Percentiles rank a stretch among this genome's conserved stretches.
These are phyloP conservation scores for Termitomyces sp. DNA, from an alignment of 768 basidiomycete species.

Conservation along the genomic window DNA sequence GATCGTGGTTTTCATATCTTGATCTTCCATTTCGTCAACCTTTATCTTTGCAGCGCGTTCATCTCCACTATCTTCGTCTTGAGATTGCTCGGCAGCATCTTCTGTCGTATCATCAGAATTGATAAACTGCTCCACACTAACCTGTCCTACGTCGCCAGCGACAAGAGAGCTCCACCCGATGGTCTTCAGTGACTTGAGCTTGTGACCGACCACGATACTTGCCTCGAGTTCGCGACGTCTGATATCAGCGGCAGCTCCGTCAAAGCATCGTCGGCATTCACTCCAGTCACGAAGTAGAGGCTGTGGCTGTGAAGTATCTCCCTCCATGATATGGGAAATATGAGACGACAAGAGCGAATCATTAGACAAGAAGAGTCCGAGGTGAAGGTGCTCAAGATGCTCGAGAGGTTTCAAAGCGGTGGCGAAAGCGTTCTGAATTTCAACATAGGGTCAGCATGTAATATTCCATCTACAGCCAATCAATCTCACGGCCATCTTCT, in stretches of 20 bases:
- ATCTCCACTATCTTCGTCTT: conserved; percentile 1
- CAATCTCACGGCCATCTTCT: conserved; percentile 50
- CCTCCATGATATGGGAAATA: conserved; percentile 37
- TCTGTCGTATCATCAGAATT: conserved; percentile 16
- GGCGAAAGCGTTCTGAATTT: conserved; percentile 38
- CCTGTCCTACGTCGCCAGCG: conserved; percentile 7
- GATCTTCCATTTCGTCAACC: conserved; percentile 6
- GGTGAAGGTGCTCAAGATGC: conserved; percentile 46
- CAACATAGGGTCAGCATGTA: not conserved
- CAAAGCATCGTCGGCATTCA: conserved; percentile 35
- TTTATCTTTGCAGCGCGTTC: not conserved
- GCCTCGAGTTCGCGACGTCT: conserved; percentile 46
- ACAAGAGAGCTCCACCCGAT: conserved; percentile 57
- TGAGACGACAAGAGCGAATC: conserved; percentile 47
- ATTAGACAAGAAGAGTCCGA: conserved; percentile 64
- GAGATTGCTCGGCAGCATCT: conserved; percentile 13
- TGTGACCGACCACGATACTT: conserved; percentile 40
- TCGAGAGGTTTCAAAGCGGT: conserved; percentile 42
- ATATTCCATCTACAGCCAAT: not conserved
- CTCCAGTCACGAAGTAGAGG: conserved; percentile 25
- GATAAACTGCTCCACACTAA: conserved; percentile 4
- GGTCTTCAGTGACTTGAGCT: conserved; percentile 39
- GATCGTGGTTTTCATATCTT: conserved; percentile 30
- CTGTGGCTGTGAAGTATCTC: conserved; percentile 20
- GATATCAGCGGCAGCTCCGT: conserved; percentile 25